A percentile compares a stretch with the other conserved stretches of the same genome.
Conservation (phyloP, 768 basidiomycete genomes). For the Leccinum longicurvipes region DNA sequence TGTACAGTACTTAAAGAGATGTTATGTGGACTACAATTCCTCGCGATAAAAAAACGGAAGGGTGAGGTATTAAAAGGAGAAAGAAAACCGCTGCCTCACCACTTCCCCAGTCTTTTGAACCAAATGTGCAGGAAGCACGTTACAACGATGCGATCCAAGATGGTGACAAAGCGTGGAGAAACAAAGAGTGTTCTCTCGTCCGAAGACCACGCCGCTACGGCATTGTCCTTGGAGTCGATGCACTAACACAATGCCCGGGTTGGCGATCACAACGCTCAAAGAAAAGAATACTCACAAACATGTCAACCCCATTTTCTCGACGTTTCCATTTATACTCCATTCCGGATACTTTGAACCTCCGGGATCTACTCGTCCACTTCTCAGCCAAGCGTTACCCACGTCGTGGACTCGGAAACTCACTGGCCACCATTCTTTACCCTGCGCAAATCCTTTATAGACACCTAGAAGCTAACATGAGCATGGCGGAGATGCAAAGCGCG, state of each 20-base stretch:
- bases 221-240: conserved; percentile 45
- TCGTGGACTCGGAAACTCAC: conserved; percentile 29
- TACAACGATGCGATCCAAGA: conserved; percentile 50
- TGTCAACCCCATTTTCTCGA: conserved; percentile 39
- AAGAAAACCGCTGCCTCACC: conserved; percentile 30
- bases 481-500: background rate
- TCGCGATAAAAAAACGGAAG: background rate
- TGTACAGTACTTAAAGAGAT: conserved; percentile 8
- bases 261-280: background rate
- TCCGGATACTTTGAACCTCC: conserved; percentile 49
- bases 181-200: conserved; percentile 40
- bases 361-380: conserved; percentile 36
- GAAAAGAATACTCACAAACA: conserved; percentile 38
- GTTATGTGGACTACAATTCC: background rate
- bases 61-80: background rate
- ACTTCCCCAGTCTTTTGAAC: conserved; percentile 42
- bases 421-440: conserved; percentile 49
- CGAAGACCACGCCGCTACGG: conserved; percentile 46
- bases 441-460: conserved; percentile 46
- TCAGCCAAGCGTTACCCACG: conserved; percentile 1
- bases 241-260: conserved; percentile 36
- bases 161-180: conserved; percentile 34
- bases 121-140: conserved; percentile 54
- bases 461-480: conserved; percentile 21
- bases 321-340: conserved; percentile 59